phyloP scores from a whole-genome alignment of 2,329 filamentous ascomycete species.

The Hymenoscyphus linearis region DNA sequence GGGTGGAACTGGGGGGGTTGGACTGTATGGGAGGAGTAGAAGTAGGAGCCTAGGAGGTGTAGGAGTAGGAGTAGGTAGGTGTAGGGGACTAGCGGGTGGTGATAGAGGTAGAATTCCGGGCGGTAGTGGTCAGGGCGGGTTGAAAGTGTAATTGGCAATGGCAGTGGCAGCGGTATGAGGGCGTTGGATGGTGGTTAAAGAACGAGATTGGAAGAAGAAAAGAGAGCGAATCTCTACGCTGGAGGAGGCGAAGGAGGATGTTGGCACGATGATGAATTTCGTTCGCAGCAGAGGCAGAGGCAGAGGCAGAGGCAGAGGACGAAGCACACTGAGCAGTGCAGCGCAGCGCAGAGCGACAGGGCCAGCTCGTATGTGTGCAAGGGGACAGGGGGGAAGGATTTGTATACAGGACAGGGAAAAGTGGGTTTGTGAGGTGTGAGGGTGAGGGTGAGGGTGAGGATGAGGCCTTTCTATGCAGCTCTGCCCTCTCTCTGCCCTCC shows the following conservation, averaged over 20 bases:
- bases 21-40: neutral
- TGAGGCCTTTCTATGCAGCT: neutral
- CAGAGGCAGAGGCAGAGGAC: neutral
- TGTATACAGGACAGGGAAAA: neutral
- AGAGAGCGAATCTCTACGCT: neutral
- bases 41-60: neutral
- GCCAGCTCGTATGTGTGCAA: neutral
- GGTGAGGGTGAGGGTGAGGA: too few species aligned
- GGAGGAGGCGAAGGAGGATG: neutral
- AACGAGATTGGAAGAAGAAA: neutral
- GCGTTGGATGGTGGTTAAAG: neutral
- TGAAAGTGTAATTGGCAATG: too few species aligned
- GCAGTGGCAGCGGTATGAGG: neutral
- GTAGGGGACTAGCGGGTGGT: neutral
- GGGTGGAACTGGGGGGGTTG: conserved; percentile 2
- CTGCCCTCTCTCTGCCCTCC: too few species aligned
- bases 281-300: neutral
- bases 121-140: too few species aligned
- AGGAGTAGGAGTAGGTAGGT: neutral
- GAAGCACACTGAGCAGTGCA: neutral
- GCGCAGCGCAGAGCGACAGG: neutral
- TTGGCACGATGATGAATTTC: neutral
- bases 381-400: neutral
- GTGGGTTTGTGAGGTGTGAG: too few species aligned
- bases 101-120: too few species aligned